These are phyloP conservation scores for Posidonia australis DNA, from an alignment of 106 monocot species.

Conservation along the genomic window DNA sequence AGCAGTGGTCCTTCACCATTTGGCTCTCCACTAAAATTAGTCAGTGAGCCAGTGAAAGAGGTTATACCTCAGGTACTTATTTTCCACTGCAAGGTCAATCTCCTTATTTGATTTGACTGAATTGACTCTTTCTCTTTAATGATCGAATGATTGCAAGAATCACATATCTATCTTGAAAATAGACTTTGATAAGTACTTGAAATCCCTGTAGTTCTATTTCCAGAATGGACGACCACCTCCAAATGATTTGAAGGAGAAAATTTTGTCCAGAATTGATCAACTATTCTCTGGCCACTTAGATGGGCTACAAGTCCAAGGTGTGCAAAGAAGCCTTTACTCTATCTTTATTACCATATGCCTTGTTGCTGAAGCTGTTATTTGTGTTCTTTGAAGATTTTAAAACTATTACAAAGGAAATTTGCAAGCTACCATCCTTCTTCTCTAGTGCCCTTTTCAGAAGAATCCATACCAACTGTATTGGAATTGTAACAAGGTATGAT, in stretches of 20 bases:
- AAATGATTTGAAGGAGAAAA: constrained; percentile 6
- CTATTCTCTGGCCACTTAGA: constrained; percentile 60
- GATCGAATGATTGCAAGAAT: too few species aligned
- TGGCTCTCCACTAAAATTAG: constrained; percentile 8
- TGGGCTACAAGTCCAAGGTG: constrained; percentile 77
- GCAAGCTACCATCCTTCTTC: constrained; percentile 83
- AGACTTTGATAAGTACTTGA: too few species aligned
- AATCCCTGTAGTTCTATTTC: constrained; percentile 8
- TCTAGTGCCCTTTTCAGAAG: constrained; percentile 68
- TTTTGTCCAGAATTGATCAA: constrained; percentile 30
- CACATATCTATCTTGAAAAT: too few species aligned
- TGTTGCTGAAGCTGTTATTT: constrained; percentile 2
- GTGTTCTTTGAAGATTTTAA: constrained; percentile 46
- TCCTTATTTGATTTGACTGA: too few species aligned
- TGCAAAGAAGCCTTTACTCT: not conserved
- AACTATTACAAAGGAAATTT: constrained; percentile 67
- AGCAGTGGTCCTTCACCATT: not conserved
- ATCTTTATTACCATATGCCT: not conserved
- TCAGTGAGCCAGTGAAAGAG: constrained; percentile 7
- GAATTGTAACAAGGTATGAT: constrained; percentile 64
- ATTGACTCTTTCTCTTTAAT: too few species aligned
- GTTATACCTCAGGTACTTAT: constrained; percentile 4
- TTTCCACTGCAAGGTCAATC: not conserved
- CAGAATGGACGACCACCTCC: constrained; percentile 12
- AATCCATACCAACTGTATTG: constrained; percentile 54